Evolutionary conservation across 192 early-diverging fungal genomes (phyloP).

Genomic region (Helicostylum pulchrum): DNA sequence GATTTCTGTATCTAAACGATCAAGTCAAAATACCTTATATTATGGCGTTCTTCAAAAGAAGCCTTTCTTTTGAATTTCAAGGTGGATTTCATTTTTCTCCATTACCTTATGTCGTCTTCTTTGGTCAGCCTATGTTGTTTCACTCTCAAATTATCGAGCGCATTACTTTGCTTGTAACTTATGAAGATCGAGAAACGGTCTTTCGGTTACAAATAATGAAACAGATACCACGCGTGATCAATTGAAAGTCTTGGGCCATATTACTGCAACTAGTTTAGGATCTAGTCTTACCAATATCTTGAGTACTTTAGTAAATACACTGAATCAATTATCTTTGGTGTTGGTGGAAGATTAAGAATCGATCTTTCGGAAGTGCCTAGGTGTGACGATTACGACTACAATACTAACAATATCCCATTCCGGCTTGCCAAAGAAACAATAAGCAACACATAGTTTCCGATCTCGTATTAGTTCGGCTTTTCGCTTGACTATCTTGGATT

Average conservation of each 20-base stretch:
- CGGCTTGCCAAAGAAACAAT: constrained; percentile 26
- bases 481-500: constrained; percentile 80
- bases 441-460: not conserved
- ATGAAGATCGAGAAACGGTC: constrained; percentile 58
- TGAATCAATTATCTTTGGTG: constrained; percentile 76
- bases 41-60: constrained; percentile 34
- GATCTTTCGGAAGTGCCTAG: constrained; percentile 44
- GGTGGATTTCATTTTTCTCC: constrained; percentile 39
- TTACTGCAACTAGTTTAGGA: constrained; percentile 37
- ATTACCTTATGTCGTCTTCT: constrained; percentile 56
- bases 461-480: constrained; percentile 40
- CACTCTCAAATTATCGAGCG: constrained; percentile 63
- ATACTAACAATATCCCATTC: constrained; percentile 36
- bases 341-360: constrained; percentile 66
- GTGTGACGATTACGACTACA: constrained; percentile 26
- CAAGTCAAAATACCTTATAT: constrained; percentile 60
- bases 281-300: constrained; percentile 76
- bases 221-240: constrained; percentile 5
- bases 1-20: too few relatives aligned
- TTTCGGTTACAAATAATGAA: constrained; percentile 72
- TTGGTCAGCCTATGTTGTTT: constrained; percentile 79
- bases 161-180: constrained; percentile 69
- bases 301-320: constrained; percentile 56
- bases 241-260: constrained; percentile 24
- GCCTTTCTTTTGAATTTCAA: constrained; percentile 32